A percentile compares a stretch with the other conserved stretches of the same genome.
phyloP scores from a whole-genome alignment of 495 filamentous ascomycete species.

The Aspergillus steynii region DNA sequence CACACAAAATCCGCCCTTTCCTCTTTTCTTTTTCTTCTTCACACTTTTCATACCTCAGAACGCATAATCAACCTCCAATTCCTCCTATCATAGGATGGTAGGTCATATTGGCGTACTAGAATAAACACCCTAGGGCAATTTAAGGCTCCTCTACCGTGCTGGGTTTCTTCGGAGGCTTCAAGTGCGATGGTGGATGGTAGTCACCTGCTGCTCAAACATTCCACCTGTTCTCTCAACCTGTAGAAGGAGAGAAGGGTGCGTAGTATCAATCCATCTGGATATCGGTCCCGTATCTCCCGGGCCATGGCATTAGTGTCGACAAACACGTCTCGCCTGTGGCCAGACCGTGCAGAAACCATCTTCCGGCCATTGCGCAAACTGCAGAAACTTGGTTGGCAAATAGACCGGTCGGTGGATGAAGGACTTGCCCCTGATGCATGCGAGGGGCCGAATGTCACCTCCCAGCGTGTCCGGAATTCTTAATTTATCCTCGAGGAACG shows the following conservation, averaged over 20 bases:
- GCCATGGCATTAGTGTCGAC: too few species aligned
- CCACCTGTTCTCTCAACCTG: conserved; percentile 1
- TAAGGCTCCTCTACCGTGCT: conserved; percentile 38
- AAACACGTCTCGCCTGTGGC: too few species aligned
- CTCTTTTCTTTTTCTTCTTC: conserved; percentile 30
- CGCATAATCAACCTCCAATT: conserved; percentile 58
- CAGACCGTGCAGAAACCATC: background rate
- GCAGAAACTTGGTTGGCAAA: background rate
- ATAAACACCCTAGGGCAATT: conserved; percentile 21
- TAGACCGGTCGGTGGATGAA: background rate
- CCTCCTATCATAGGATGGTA: conserved; percentile 46
- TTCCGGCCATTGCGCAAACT: background rate
- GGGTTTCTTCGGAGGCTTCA: conserved; percentile 23
- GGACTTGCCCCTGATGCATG: background rate
- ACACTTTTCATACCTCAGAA: conserved; percentile 48
- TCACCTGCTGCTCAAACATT: conserved; percentile 45
- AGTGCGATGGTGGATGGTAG: conserved; percentile 41
- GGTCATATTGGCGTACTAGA: conserved; percentile 59
- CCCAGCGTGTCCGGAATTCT: background rate
- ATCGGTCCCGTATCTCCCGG: too few species aligned
- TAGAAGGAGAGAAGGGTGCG: background rate
- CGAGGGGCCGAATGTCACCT: background rate
- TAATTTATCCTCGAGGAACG: background rate
- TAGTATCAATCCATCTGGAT: background rate
- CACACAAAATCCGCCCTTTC: conserved; percentile 17